Evolutionary conservation across 2,329 filamentous ascomycete genomes (phyloP), one percentile per base, ranked within the genome.

Genomic region (Chaetomiaceae sp.): DNA sequence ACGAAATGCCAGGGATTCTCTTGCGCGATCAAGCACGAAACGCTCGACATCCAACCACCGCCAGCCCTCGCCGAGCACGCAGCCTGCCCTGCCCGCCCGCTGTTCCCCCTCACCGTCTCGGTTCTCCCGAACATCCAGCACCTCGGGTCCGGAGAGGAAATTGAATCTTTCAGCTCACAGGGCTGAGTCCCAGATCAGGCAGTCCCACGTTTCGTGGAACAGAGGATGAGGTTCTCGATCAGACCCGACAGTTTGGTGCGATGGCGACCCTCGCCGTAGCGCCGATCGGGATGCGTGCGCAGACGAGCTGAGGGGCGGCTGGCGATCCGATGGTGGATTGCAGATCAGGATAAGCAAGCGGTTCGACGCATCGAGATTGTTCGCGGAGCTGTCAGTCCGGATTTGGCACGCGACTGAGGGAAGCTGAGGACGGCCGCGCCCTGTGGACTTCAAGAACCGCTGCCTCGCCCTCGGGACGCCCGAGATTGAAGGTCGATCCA

Each of bases 1-100:
- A 60, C 61, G 61, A 59, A 53, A 59, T 59, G 34, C 20, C 57
- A 57, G 48, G 59, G 59, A 43, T 56, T 22, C 34, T 53, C 38
- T 60, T 59, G 57, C 61, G 61, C 57, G 38, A 63, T 61, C 50
- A 39, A 44, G 20, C 23, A 42, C 34, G 19, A 7, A 50, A 39
- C 20, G 34, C 34, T 52, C 48, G 38, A 56, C 50, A 42, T 15
- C 54, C 54, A 56, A 53, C 51, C 55, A 54, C 48, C 43, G 43
- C 51, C 33, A 48, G 31, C 33, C 34, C 37, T 9, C 4, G 36
- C 48, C 48, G 15, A 45, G 49, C 56, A 50, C 51, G 27, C 54
- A 33, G 51, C 47, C n/a, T 14, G 37, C 50, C 53, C 53, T 19
- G 19, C 19, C 34, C 23, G 17, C 37, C 29, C 48, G 33, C 47